Percentiles rank a stretch among this genome's conserved stretches.
Conservation (phyloP, 2,329 filamentous ascomycete genomes). For the Thielaviopsis euricoi region DNA sequence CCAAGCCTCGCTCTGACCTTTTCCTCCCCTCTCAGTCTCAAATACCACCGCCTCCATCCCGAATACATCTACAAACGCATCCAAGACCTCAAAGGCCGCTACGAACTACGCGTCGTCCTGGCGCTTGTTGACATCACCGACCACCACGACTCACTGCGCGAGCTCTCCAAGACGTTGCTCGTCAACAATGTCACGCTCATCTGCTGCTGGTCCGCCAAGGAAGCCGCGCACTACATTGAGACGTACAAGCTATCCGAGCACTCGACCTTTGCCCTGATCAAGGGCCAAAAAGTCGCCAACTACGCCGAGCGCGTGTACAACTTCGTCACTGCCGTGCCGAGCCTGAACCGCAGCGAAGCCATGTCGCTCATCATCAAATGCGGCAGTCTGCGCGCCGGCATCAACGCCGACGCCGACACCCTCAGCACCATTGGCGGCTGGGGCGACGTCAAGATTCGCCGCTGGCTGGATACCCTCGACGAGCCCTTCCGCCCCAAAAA, state of each 20-base stretch:
- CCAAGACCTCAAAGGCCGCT: conserved; percentile 66
- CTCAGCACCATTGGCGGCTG: conserved; percentile 74
- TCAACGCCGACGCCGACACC: conserved; percentile 79
- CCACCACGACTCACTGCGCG: conserved; percentile 76
- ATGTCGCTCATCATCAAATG: conserved; percentile 82
- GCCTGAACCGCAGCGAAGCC: conserved; percentile 89
- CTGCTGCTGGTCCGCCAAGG: conserved; percentile 84
- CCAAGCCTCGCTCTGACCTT: too few species aligned
- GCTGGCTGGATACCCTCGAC: conserved; percentile 66
- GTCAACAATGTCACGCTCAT: conserved; percentile 88
- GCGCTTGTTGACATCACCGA: conserved; percentile 91
- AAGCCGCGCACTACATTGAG: conserved; percentile 86
- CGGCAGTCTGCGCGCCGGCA: conserved; percentile 68
- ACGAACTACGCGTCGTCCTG: conserved; percentile 70
- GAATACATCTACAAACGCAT: conserved; percentile 97
- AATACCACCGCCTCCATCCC: conserved; percentile 92
- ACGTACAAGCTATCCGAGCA: conserved; percentile 91
- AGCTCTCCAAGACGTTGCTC: conserved; percentile 80
- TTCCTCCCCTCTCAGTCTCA: conserved; percentile 38
- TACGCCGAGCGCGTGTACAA: conserved; percentile 82
- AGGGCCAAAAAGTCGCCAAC: conserved; percentile 64
- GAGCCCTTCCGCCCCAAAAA: conserved; percentile 71
- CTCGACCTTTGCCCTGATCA: conserved; percentile 63
- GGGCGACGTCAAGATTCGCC: conserved; percentile 87
- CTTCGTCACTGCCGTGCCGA: conserved; percentile 78